phyloP scores from a whole-genome alignment of 176 grass and related monocot genomes.

The Ensete glaucum region DNA sequence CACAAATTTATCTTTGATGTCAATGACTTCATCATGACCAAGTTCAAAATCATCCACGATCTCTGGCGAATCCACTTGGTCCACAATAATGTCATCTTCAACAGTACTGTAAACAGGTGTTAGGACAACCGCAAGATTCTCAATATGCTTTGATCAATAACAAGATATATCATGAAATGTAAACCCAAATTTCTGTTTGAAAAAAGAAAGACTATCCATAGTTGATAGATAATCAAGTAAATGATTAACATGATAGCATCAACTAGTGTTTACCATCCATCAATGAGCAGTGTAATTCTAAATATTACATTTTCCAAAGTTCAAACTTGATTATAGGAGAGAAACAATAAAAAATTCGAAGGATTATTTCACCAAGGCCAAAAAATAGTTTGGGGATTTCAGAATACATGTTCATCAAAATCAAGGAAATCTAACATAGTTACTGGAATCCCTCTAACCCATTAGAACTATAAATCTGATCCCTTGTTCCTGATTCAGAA shows the following conservation, averaged over 20 bases:
- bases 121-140: conserved; percentile 9
- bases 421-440: neutral
- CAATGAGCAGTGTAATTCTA: neutral
- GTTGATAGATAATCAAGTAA: neutral
- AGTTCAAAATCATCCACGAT: conserved; percentile 84
- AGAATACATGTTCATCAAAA: neutral
- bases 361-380: neutral
- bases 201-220: neutral
- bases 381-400: neutral
- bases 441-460: neutral
- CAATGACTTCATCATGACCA: conserved; percentile 57
- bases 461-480: neutral
- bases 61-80: conserved; percentile 74
- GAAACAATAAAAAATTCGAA: neutral
- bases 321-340: neutral
- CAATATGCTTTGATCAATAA: conserved; percentile 3
- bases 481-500: neutral
- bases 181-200: neutral
- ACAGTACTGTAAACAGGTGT: conserved; percentile 50
- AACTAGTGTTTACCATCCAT: neutral
- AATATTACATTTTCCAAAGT: neutral
- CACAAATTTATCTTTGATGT: conserved; percentile 86
- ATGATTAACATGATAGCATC: neutral
- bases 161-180: neutral
- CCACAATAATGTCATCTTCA: conserved; percentile 82